These are phyloP conservation scores for Penicillium brevicompactum DNA, from an alignment of 2,329 filamentous ascomycete genomes.

Conservation along the genomic window DNA sequence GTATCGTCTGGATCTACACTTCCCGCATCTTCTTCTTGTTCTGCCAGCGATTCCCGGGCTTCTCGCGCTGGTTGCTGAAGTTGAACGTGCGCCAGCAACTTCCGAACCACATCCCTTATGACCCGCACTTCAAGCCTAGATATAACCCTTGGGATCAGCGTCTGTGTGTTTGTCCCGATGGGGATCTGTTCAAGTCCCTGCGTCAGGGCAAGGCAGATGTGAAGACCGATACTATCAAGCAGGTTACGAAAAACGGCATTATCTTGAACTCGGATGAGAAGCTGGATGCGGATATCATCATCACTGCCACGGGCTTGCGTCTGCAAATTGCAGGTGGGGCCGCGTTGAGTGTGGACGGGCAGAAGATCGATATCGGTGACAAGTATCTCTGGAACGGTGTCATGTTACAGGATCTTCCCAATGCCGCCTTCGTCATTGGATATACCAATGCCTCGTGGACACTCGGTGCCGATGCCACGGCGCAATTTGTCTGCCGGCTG, in stretches of 20 bases:
- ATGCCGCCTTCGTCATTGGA: constrained; percentile 44
- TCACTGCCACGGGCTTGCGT: constrained; percentile 49
- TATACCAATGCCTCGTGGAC: constrained; percentile 51
- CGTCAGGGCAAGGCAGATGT: constrained; percentile 54
- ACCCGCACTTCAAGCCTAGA: constrained; percentile 65
- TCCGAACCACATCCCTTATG: constrained; percentile 55
- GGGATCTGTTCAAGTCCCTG: constrained; percentile 60
- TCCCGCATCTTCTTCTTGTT: constrained; percentile 55
- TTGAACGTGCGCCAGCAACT: constrained; percentile 52
- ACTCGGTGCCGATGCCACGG: constrained; percentile 47
- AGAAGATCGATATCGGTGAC: constrained; percentile 31
- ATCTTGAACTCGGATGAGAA: constrained; percentile 47
- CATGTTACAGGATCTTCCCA: constrained; percentile 49
- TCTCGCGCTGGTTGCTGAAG: constrained; percentile 53
- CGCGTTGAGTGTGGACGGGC: constrained; percentile 40
- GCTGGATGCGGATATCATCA: constrained; percentile 46
- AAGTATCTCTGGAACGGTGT: constrained; percentile 49
- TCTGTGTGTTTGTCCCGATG: constrained; percentile 68
- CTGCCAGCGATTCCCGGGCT: constrained; percentile 56
- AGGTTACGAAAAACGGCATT: constrained; percentile 53
- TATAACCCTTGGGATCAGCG: constrained; percentile 75
- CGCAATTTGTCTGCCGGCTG: constrained; percentile 41
- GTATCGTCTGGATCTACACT: constrained; percentile 54
- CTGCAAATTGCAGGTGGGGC: constrained; percentile 43
- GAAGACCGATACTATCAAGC: constrained; percentile 58